Conservation (phyloP, 345 rosid genomes). For the Eutrema yunnanense region DNA sequence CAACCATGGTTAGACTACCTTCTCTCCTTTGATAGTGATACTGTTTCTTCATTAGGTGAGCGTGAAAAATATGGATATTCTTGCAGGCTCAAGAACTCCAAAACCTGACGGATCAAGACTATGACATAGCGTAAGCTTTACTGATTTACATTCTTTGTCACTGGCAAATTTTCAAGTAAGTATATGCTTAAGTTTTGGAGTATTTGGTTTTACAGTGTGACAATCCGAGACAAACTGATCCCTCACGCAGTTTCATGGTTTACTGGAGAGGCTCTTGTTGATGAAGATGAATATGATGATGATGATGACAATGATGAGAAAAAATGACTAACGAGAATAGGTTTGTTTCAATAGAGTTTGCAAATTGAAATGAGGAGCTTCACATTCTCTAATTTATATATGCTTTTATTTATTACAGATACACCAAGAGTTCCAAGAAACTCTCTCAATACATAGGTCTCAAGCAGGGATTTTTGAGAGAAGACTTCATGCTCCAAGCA, state of each 20-base stretch:
- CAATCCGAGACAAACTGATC: constrained; percentile 75
- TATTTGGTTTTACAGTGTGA: constrained; percentile 45
- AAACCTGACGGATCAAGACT: constrained; percentile 87
- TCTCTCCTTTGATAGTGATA: neutral
- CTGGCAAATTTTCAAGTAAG: neutral
- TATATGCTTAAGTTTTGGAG: neutral
- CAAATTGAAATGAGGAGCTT: neutral
- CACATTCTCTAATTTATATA: neutral
- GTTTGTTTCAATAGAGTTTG: constrained; percentile 17
- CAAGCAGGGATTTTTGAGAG: neutral
- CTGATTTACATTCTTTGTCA: constrained; percentile 4
- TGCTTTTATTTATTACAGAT: neutral
- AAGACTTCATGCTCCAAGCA: constrained; percentile 73
- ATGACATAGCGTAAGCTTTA: constrained; percentile 68
- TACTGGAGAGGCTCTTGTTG: constrained; percentile 83
- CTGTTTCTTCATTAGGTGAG: neutral
- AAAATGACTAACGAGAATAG: constrained; percentile 38
- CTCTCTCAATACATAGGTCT: neutral
- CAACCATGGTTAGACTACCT: neutral
- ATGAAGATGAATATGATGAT: constrained; percentile 37
- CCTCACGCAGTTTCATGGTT: constrained; percentile 97
- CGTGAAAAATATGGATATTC: neutral
- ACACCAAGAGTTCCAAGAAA: constrained; percentile 11
- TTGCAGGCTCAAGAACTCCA: constrained; percentile 67
- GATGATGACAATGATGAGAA: constrained; percentile 37